Evolutionary conservation across 73 alveolate genomes (phyloP), one percentile per base, ranked within the genome.

Genomic region (Tetrahymena malaccensis): DNA sequence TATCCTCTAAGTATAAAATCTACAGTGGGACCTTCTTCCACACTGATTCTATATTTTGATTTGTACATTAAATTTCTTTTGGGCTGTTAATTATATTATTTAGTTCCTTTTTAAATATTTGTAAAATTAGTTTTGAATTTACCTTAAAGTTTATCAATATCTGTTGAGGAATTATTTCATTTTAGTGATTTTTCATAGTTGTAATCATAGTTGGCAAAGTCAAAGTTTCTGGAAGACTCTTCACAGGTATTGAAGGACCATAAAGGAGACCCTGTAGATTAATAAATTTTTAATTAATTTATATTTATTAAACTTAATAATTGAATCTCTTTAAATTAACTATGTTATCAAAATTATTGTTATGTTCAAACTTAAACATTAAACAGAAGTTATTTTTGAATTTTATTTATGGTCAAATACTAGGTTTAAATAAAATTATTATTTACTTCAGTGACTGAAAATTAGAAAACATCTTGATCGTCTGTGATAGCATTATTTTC

Each of bases 381-480:
- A n/a, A n/a, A n/a, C n/a, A n/a, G n/a, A n/a, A n/a, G n/a, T n/a
- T n/a, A n/a, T n/a, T n/a, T n/a, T n/a, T n/a, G n/a, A n/a, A n/a
- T n/a, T n/a, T n/a, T n/a, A n/a, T n/a, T n/a, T n/a, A n/a, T n/a
- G n/a, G n/a, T n/a, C n/a, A n/a, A n/a, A n/a, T n/a, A n/a, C n/a
- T n/a, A 40, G 9, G 16, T 35, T 35, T 35, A 35, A 35, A 10
- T 40, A 40, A 10, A 40, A 40, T 40, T 40, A 13, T 50, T 11
- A 31, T 31, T 89, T n/a, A 94, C 97, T 43, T 95, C 97, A 34
- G 98, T 96, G 31, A 93, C 95, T 44, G 98, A 96, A 96, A 98
- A 98, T 83, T 97, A 97, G 96, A 98, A 98, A 9, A 98, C 98
- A 93, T 96, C 97, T 83, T 98, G 97, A 40, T 98, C 98, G 84